Percentiles rank a stretch among this genome's conserved stretches.
Conservation (phyloP, 805 yeast genomes). For the Starmerella scarabaei region DNA sequence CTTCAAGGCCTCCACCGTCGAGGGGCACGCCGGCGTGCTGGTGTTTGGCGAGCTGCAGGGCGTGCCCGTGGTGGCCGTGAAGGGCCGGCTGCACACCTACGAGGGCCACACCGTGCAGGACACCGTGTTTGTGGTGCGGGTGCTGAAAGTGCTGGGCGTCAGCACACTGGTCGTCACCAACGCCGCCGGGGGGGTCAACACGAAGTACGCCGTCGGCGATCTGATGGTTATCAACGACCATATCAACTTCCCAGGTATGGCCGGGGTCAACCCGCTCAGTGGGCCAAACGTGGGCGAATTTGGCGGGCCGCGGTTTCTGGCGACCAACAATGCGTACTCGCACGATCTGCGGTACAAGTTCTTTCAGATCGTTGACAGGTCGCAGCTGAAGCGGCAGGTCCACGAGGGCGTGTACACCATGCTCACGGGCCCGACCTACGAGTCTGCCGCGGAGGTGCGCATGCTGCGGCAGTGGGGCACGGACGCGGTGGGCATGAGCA, state of each 20-base stretch:
- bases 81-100: slow-evolving; percentile 82
- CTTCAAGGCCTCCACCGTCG: slow-evolving; percentile 67
- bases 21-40: slow-evolving; percentile 78
- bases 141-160: slow-evolving; percentile 52
- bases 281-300: slow-evolving; percentile 71
- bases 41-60: slow-evolving; percentile 48
- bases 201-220: slow-evolving; percentile 63
- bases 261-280: slow-evolving; percentile 75
- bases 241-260: slow-evolving; percentile 77
- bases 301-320: slow-evolving; percentile 72
- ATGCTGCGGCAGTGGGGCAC: slow-evolving; percentile 61
- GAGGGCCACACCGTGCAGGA: slow-evolving; percentile 80
- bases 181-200: slow-evolving; percentile 86
- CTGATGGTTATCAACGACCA: slow-evolving; percentile 85
- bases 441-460: slow-evolving; percentile 83
- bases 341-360: slow-evolving; percentile 52
- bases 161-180: slow-evolving; percentile 67
- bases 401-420: slow-evolving; percentile 81
- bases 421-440: slow-evolving; percentile 90
- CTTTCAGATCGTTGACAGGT: slow-evolving; percentile 39
- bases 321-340: slow-evolving; percentile 83
- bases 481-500: slow-evolving; percentile 95
- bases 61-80: slow-evolving; percentile 63
- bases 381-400: slow-evolving; percentile 39
- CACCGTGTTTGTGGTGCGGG: slow-evolving; percentile 76